Base-by-base conservation (phyloP, 2,329 filamentous ascomycete genomes). In the Paraphoma sp. region DNA sequence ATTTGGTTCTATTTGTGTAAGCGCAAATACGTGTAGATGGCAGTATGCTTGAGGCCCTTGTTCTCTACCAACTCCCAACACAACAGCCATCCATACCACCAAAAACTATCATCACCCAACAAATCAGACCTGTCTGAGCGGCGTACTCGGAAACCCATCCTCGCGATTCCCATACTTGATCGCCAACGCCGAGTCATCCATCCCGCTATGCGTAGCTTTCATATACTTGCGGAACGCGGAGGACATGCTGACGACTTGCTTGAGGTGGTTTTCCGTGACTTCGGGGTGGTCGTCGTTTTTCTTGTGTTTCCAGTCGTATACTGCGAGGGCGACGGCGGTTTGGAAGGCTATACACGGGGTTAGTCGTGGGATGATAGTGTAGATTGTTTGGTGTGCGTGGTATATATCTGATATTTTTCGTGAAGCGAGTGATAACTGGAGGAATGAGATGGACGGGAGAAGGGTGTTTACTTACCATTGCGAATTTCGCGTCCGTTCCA, bases 401-500 rank as follows among this genome's bases (percentile, higher is more conserved):
- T n/a, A n/a, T n/a, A n/a, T n/a, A n/a, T n/a, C n/a, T n/a, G n/a
- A n/a, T n/a, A n/a, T n/a, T n/a, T n/a, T 23, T 9, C 23, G 17
- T 10, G 11, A 45, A 28, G 10, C 11, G 14, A 23, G 17, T 29
- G n/a, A 17, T 12, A 10, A 11, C 3, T 10, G 2, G 2, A 23
- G 4, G 29, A 28, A 23, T 17, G 28, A 4, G 8, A 5, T 30
- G 17, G 43, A 17, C 10, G 12, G 11, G 23, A 36, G 11, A 14
- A 3, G 12, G 23, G 23, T 23, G 23, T 30, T 17, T 28, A 36
- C 59, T 51, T 49, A 68, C 65, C 64, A 36, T 72, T 72, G 9
- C 71, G 50, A 18, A 72, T 73, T 44, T 72, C 67, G 16, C 70
- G 53, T 11, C 69, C 70, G 40, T 74, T 74, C 65, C 69, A 71